Conservation (phyloP, 805 yeast genomes). For the Naumovozyma castellii region DNA sequence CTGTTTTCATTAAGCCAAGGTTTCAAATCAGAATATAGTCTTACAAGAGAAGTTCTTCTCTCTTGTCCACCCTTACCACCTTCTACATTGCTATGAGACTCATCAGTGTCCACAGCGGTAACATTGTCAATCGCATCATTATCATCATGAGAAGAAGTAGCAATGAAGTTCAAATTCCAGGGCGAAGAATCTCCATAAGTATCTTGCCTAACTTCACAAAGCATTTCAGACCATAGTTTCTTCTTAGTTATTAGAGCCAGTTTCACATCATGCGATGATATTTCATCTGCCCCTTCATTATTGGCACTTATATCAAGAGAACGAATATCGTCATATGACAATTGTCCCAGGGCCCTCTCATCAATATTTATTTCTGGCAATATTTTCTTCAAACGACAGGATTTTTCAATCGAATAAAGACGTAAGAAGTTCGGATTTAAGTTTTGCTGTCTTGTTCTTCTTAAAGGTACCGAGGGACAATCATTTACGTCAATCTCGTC, state of each 20-base stretch:
- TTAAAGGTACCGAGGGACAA: neutral
- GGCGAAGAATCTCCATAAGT: conserved; percentile 25
- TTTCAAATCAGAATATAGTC: conserved; percentile 20
- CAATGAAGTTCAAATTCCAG: conserved; percentile 16
- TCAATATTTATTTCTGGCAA: conserved; percentile 27
- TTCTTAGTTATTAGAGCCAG: conserved; percentile 25
- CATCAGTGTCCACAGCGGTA: neutral
- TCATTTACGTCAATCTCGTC: neutral
- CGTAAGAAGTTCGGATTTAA: conserved; percentile 24
- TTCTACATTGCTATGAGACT: neutral
- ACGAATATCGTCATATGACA: conserved; percentile 17
- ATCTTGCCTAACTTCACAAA: conserved; percentile 20
- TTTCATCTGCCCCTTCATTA: conserved; percentile 3
- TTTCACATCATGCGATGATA: conserved; percentile 19
- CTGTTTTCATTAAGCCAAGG: conserved; percentile 17
- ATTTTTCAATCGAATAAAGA: conserved; percentile 24
- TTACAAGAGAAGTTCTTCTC: conserved; percentile 12
- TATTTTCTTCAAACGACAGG: conserved; percentile 14
- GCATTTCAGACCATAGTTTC: conserved; percentile 27
- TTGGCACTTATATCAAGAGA: conserved; percentile 10
- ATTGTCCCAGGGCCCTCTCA: conserved; percentile 18
- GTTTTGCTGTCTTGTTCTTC: conserved; percentile 19
- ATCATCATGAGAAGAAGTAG: conserved; percentile 2
- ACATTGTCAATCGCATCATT: neutral
- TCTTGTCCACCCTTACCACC: too few species aligned